A percentile compares a stretch with the other conserved stretches of the same genome.
phyloP scores from a whole-genome alignment of 352 stramenopile species.

The Globisporangium acanthophoron region DNA sequence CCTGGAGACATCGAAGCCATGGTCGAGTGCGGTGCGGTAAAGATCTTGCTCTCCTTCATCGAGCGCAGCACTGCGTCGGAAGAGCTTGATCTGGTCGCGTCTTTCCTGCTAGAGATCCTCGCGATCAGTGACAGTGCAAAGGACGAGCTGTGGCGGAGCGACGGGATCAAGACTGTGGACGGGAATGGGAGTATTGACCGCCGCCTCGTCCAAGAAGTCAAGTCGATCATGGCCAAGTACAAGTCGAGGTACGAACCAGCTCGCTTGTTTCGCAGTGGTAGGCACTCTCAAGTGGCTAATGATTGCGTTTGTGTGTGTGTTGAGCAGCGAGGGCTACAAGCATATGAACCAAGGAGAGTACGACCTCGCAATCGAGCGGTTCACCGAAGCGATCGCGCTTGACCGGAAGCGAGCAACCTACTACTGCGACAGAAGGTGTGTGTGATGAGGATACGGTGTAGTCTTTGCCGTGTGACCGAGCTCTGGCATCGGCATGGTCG shows the following conservation, averaged over 20 bases:
- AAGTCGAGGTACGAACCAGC: conserved; percentile 22
- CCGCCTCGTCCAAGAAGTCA: conserved; percentile 53
- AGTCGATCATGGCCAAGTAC: conserved; percentile 54
- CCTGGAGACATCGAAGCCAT: conserved; percentile 33
- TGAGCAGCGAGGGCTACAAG: conserved; percentile 81
- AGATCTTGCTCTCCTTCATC: conserved; percentile 38
- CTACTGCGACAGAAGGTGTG: conserved; percentile 87
- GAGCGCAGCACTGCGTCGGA: conserved; percentile 24
- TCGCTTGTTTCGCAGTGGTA: neutral
- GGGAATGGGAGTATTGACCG: conserved; percentile 34
- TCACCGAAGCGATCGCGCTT: conserved; percentile 88
- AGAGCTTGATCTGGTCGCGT: conserved; percentile 43
- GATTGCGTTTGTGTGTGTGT: neutral
- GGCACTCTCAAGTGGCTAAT: neutral
- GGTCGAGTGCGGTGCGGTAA: conserved; percentile 38
- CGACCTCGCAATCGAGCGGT: conserved; percentile 87
- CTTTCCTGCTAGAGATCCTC: conserved; percentile 43
- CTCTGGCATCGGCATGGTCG: neutral
- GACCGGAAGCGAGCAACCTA: conserved; percentile 88
- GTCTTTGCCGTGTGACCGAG: no score
- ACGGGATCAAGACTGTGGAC: conserved; percentile 35
- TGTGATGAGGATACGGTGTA: neutral
- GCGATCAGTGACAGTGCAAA: conserved; percentile 37
- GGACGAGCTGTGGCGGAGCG: conserved; percentile 30
- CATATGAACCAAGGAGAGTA: conserved; percentile 90